Base-by-base conservation (phyloP, 306 rosid species). In the Cicer judaicum region DNA sequence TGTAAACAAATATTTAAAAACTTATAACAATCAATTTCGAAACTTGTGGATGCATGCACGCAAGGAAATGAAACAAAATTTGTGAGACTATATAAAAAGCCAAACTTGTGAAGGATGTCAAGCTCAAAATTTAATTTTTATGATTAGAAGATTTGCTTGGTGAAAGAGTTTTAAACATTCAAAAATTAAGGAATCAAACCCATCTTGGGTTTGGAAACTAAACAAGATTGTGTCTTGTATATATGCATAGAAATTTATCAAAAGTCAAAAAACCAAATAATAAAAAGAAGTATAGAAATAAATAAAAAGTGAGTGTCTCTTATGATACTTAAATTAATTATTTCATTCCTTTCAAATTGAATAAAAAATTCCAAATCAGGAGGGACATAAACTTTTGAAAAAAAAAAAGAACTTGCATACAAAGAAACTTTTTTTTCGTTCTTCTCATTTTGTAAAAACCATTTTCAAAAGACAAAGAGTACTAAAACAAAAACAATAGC, bases 41-140 rank as follows among this genome's bases (percentile, higher is more conserved):
- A 80, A 85, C 89, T 87, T 84, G 92, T 49, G 3, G 78, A 13
- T 46, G 78, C 64, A 53, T 60, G 66, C 66, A 60, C 36, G 2
- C 6, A 60, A 34, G 2, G 59, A 41, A 60, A 64, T 46, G 44
- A 82, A 82, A 10, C 15, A 21, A 56, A 24, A 10, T 10, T 57
- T 57, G 40, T 10, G n/a, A 60, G 6, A 12, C 18, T 29, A 29
- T 29, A 4, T 29, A 60, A 6, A 60, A 29, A 60, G 6, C 14
- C 29, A 12, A 6, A 11, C 0, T 57, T 24, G 2, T 16, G 8
- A 10, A 60, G 18, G 0, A 12, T 21, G 0, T 53, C 6, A 34
- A 60, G 66, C 36, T 60, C 49, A 53, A 43, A 19, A 10, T 47
- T 53, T 65, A 14, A 16, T 64, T 75, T 79, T 61, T 50, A 16